Evolutionary conservation across 2,329 filamentous ascomycete genomes (phyloP).

Genomic region (Colletotrichum noveboracense): DNA sequence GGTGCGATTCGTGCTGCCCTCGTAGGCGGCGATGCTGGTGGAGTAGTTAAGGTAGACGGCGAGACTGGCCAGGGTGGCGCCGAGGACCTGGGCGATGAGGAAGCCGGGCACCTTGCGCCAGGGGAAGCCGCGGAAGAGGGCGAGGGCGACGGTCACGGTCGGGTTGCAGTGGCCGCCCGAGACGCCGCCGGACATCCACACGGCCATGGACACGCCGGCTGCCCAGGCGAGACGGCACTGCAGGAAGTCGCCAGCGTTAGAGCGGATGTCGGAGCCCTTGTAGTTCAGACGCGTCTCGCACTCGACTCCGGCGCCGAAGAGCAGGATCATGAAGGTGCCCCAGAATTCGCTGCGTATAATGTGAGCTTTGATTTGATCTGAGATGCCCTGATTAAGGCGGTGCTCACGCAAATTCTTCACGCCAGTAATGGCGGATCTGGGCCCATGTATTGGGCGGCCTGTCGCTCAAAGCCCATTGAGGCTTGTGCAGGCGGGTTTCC

Average conservation of each 20-base stretch:
- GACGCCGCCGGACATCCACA: slow-evolving; percentile 26
- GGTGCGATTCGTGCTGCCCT: slow-evolving; percentile 34
- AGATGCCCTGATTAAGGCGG: not conserved
- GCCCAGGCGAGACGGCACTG: slow-evolving; percentile 19
- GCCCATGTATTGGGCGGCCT: slow-evolving; percentile 13
- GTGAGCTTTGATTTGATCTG: not conserved
- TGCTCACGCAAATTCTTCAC: slow-evolving; percentile 14
- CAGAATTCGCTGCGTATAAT: not conserved
- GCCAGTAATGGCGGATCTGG: slow-evolving; percentile 8
- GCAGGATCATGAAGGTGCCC: slow-evolving; percentile 17
- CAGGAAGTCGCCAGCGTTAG: slow-evolving; percentile 14
- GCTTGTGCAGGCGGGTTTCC: slow-evolving; percentile 18
- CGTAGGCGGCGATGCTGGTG: slow-evolving; percentile 33
- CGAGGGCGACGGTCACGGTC: slow-evolving; percentile 38
- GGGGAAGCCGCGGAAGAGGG: slow-evolving; percentile 40
- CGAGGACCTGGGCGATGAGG: slow-evolving; percentile 31
- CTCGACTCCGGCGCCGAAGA: slow-evolving; percentile 18
- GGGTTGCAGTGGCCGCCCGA: slow-evolving; percentile 38
- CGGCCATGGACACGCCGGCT: slow-evolving; percentile 12
- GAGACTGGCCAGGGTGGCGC: slow-evolving; percentile 28
- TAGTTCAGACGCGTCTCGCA: slow-evolving; percentile 16
- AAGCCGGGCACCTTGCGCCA: slow-evolving; percentile 36
- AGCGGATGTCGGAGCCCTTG: not conserved
- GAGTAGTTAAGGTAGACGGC: slow-evolving; percentile 23
- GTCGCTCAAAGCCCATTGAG: slow-evolving; percentile 19